Evolutionary conservation across 768 basidiomycete species (phyloP).

Genomic region (Phylloporus arenicola): DNA sequence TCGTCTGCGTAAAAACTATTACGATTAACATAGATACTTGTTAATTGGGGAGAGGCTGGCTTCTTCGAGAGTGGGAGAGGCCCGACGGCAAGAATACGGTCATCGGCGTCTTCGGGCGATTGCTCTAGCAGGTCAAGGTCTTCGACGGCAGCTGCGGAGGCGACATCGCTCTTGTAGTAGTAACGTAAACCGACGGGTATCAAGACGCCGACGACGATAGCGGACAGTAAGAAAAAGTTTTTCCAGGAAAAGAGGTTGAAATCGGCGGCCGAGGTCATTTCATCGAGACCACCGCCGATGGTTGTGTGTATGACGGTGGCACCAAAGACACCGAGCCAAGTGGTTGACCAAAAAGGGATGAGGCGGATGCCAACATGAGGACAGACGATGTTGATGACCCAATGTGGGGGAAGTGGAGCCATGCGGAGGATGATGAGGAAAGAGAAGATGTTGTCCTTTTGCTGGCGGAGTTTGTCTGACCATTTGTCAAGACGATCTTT

Average conservation of each 20-base stretch:
- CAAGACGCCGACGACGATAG: slow-evolving; percentile 86
- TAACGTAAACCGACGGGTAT: slow-evolving; percentile 88
- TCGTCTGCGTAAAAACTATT: slow-evolving; percentile 36
- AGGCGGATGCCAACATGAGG: slow-evolving; percentile 89
- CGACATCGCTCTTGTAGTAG: slow-evolving; percentile 66
- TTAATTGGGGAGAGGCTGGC: slow-evolving; percentile 30
- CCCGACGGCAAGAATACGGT: slow-evolving; percentile 52
- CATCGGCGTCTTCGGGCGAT: slow-evolving; percentile 34
- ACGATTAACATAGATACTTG: slow-evolving; percentile 32
- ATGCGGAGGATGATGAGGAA: slow-evolving; percentile 95
- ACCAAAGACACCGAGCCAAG: slow-evolving; percentile 86
- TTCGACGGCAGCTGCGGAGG: slow-evolving; percentile 34
- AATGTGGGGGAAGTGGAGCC: slow-evolving; percentile 91
- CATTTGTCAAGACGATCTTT: slow-evolving; percentile 77
- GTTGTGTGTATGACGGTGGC: slow-evolving; percentile 93
- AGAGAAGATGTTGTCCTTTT: slow-evolving; percentile 81
- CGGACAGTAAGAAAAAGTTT: slow-evolving; percentile 81
- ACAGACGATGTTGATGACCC: slow-evolving; percentile 91
- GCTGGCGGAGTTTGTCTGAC: slow-evolving; percentile 69
- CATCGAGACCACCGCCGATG: slow-evolving; percentile 87
- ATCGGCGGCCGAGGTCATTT: slow-evolving; percentile 91
- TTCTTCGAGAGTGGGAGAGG: slow-evolving; percentile 44
- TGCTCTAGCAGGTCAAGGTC: slow-evolving; percentile 32
- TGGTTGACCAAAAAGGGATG: slow-evolving; percentile 83
- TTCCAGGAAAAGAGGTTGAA: slow-evolving; percentile 91